phyloP scores from a whole-genome alignment of 2,329 filamentous ascomycete genomes.

The Hyphodiscus sp. region DNA sequence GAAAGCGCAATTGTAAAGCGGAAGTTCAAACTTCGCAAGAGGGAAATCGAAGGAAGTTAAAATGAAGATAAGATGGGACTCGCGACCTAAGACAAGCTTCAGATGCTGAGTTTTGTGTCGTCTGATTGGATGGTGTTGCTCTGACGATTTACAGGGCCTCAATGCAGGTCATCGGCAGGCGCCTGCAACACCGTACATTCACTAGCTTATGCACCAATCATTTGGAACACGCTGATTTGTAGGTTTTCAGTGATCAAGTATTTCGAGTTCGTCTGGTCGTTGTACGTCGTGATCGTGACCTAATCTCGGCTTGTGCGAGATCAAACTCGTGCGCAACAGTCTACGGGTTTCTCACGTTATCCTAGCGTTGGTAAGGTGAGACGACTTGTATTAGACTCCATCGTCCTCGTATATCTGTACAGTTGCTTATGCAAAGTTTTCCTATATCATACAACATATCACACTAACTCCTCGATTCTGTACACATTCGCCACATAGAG shows the following conservation, averaged over 20 bases:
- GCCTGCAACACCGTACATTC: no score
- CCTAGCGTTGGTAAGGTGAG: neutral
- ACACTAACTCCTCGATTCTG: neutral
- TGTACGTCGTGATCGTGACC: no score
- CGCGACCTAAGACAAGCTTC: neutral
- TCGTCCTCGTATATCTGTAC: no score
- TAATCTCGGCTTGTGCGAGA: no score
- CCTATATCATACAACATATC: neutral
- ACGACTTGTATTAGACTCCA: neutral
- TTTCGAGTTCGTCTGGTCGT: neutral
- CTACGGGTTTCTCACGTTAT: neutral
- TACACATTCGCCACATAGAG: constrained; percentile 14
- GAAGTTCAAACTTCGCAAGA: neutral
- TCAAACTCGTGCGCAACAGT: neutral
- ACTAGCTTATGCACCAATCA: neutral
- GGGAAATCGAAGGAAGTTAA: neutral
- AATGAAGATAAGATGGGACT: neutral
- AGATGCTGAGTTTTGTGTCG: no score
- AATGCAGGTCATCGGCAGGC: no score
- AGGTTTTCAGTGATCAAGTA: neutral
- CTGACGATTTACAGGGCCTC: no score
- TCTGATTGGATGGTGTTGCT: no score
- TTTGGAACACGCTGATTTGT: neutral
- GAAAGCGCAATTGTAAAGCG: neutral
- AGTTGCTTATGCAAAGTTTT: neutral